Evolutionary conservation across 2,329 filamentous ascomycete species (phyloP), one percentile per base, ranked within the genome.

Genomic region (Sclerotinia trifoliorum): DNA sequence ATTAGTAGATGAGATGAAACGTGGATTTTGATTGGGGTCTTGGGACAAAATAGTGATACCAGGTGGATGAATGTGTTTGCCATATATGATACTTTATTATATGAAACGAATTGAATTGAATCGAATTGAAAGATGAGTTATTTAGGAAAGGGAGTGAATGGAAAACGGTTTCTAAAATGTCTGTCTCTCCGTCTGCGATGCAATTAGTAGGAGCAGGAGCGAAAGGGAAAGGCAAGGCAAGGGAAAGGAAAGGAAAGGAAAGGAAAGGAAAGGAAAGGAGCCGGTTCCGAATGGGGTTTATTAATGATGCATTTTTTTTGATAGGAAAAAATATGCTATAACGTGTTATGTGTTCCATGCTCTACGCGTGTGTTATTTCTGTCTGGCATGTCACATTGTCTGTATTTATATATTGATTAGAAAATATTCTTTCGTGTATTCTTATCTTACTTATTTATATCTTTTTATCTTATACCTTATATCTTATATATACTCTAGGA

Each of bases 51-150:
- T 63, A 39, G 46, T 63, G 60, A 63, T 63, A 63, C 60, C 60
- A 63, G 60, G 46, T 51, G 60, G 32, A 51, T 63, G 60, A n/a
- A 26, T 63, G 32, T 51, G n/a, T 63, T 49, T 63, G 32, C 32
- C 60, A 63, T 63, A 63, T 63, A 63, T 49, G 46, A 63, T 51
- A 63, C n/a, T 46, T 39, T 51, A 39, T 62, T 51, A 52, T 51
- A 51, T 51, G 46, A 51, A 51, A 19, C 26, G 60, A 62, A 49
- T 49, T 49, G 64, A 35, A 61, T 32, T 11, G 51, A 54, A 21
- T 21, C 17, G 19, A 55, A 13, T 32, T 10, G 29, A 19, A 55
- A 35, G 65, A 49, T 24, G 42, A 48, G 42, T 8, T 26, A 42
- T 51, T 35, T 51, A 42, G 63, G 48, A 61, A 62, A 62, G 32